Base-by-base conservation (phyloP, 2,329 filamentous ascomycete genomes). In the Fusarium pilosicola region DNA sequence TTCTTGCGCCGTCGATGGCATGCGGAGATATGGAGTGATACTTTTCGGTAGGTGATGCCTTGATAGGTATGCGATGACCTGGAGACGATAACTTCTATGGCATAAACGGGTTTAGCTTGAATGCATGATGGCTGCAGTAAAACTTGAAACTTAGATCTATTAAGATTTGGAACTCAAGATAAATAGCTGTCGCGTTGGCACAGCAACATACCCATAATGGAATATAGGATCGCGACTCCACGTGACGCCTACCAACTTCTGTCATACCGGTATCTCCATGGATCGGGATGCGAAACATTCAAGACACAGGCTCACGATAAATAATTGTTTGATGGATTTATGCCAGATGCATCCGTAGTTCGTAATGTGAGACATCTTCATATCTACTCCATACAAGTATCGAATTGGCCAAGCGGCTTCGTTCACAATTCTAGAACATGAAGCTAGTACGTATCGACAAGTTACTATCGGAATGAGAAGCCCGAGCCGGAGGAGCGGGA, bases 161-260 rank as follows among this genome's bases (percentile, higher is more conserved):
- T 14, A 36, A 42, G 38, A 54, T 22, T 28, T 54, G 28, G 48
- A 51, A 45, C 28, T 45, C 26, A 68, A 52, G 28, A 56, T 59
- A 48, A 48, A 57, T 42, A 48, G 28, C 20, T 22, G 9, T 15
- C 5, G 2, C 22, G 72, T 74, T 73, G 72, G 57, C 72, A 74
- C 57, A 58, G 65, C 72, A 74, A 74, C 71, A 15, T 13, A 9
- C n/a, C 28, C 18, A 26, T 38, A 28, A 18, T 36, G 64, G 57
- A 74, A 74, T 70, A 56, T 46, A 28, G 30, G 4, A 61, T 62
- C 46, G 22, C 52, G 46, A 32, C 13, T 24, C 34, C 72, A 75
- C 72, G 72, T 74, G 72, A 63, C 22, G 22, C 18, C 10, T 5
- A 28, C 8, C 28, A 54, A 15, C 38, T 36, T 62, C 15, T 32